Conservation (phyloP, 331 rosid genomes). For the Rhamnella rubrinervis region DNA sequence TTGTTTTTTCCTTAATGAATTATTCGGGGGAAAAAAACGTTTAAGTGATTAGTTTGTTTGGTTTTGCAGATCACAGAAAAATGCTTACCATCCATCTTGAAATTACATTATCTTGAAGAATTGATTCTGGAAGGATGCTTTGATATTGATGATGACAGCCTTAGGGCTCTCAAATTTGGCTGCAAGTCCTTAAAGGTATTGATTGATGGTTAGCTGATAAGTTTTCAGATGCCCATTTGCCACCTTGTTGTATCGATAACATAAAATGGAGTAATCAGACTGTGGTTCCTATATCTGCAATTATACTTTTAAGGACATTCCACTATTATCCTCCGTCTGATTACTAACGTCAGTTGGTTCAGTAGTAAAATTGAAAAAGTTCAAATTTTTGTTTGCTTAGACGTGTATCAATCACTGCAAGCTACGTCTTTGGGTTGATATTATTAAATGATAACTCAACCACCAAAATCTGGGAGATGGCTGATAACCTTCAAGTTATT, state of each 20-base stretch:
- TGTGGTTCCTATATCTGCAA: no score
- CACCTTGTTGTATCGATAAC: not conserved
- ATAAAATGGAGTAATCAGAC: not conserved
- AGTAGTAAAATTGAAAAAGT: no score
- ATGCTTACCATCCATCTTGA: constrained; percentile 74
- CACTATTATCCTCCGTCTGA: no score
- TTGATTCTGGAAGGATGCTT: constrained; percentile 87
- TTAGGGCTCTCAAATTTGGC: constrained; percentile 54
- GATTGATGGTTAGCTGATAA: constrained; percentile 11
- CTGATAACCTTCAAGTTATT: not conserved
- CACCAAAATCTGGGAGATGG: not conserved
- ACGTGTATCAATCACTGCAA: no score
- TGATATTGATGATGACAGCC: constrained; percentile 71
- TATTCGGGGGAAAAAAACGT: not conserved
- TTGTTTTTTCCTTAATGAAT: not conserved
- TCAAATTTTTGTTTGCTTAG: no score
- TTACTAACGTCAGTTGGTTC: no score
- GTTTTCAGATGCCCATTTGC: not conserved
- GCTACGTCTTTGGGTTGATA: no score
- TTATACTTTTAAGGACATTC: no score
- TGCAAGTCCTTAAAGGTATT: constrained; percentile 82
- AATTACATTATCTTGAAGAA: constrained; percentile 77
- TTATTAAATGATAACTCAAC: no score
- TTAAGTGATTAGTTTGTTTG: not conserved
- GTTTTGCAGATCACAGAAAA: constrained; percentile 71